Evolutionary conservation across 2,329 filamentous ascomycete species (phyloP), one percentile per base, ranked within the genome.

Genomic region (Bipolaris sorokiniana): DNA sequence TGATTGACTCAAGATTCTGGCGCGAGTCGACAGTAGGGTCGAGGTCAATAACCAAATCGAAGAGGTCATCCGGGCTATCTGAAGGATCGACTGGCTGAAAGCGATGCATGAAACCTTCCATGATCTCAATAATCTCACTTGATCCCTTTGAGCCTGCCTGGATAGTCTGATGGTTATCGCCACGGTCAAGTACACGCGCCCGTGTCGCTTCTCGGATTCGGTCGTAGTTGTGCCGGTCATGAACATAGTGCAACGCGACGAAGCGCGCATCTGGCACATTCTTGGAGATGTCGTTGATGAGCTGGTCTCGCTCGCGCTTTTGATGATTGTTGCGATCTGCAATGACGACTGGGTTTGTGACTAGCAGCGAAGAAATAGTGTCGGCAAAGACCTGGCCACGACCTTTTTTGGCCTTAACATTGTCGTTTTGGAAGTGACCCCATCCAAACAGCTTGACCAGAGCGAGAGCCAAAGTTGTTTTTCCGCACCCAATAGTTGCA

Each of bases 81-180:
- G 86, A 83, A 0, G 83, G 79, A 63, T 93, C 85, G 56, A 92
- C 83, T 18, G 89, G 85, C 78, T 99, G 90, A 72, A 97, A 98
- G 34, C 95, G 87, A 11, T 85, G 77, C 64, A 99, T 83, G 77
- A 99, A 99, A 3, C 92, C 91, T 67, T 97, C 91, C 95, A 99
- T 98, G 67, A 99, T 96, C 5, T 86, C 86, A 45, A 95, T 82
- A 53, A 95, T 91, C 75, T 97, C 94, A 16, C 83, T 79, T 45
- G 82, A 78, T 42, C 89, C 85, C 54, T 90, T 89, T 44, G 86
- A 89, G n/a, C 80, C 82, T 10, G 94, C 93, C 70, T 95, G 92
- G 58, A 99, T 98, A 0, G 95, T 99, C 78, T 99, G 95, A 75
- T 99, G 95, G 70, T 98, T 98, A 76, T 99, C 92, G 13, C 95